Conservation (phyloP, 208 protist species). For the Trypanosoma vivax region DNA sequence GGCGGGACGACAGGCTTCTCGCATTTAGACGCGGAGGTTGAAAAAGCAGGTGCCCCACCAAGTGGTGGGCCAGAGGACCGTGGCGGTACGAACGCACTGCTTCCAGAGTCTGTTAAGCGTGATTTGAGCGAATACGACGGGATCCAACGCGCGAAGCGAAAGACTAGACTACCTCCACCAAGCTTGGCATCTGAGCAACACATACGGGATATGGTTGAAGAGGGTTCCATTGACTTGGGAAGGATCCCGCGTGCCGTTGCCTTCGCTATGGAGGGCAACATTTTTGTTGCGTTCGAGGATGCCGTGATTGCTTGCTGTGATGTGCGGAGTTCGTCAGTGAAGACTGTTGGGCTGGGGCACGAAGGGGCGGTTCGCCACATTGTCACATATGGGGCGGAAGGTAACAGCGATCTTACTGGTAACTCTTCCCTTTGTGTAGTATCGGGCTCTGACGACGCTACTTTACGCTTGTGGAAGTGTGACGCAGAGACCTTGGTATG, state of each 20-base stretch:
- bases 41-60: constrained; percentile 3
- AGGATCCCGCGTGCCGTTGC: constrained; percentile 17
- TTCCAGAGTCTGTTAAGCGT: constrained; percentile 26
- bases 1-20: constrained; percentile 21
- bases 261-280: constrained; percentile 18
- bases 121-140: constrained; percentile 11
- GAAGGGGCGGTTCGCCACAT: constrained; percentile 44
- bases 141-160: constrained; percentile 16
- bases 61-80: constrained; percentile 6
- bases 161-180: neutral
- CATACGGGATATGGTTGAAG: constrained; percentile 14
- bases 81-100: constrained; percentile 11
- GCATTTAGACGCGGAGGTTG: constrained; percentile 7
- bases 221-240: constrained; percentile 1
- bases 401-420: neutral
- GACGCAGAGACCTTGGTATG: constrained; percentile 4
- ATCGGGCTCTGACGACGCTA: constrained; percentile 95
- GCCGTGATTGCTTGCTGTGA: constrained; percentile 36
- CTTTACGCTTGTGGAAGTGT: constrained; percentile 95
- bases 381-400: neutral
- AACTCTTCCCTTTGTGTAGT: constrained; percentile 66
- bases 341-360: constrained; percentile 41
- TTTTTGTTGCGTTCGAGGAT: constrained; percentile 14
- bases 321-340: constrained; percentile 12
- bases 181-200: constrained; percentile 12